These are phyloP conservation scores for Magnusiomyces fungicola DNA, from an alignment of 1,139 yeast genomes.

Conservation along the genomic window DNA sequence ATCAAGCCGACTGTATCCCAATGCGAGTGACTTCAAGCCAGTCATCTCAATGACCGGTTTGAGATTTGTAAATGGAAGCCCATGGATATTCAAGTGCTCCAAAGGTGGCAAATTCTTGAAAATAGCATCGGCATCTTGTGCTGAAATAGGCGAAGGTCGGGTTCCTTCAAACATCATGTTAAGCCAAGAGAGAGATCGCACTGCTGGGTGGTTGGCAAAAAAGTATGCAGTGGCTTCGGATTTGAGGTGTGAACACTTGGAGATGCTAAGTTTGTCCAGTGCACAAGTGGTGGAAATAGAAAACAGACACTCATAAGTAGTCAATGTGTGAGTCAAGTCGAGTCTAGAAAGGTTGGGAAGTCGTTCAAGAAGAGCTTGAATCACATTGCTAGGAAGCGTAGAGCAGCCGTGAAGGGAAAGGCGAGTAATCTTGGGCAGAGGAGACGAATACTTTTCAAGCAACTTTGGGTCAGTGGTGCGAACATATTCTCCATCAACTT, in stretches of 20 bases:
- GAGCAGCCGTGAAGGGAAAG: slow-evolving; percentile 86
- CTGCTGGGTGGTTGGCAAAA: slow-evolving; percentile 65
- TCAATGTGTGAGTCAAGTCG: slow-evolving; percentile 77
- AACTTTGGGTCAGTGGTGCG: neutral
- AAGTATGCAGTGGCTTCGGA: slow-evolving; percentile 69
- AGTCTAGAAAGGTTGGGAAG: slow-evolving; percentile 56
- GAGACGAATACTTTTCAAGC: slow-evolving; percentile 3
- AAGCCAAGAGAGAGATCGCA: slow-evolving; percentile 58
- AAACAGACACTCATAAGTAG: slow-evolving; percentile 50
- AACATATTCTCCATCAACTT: slow-evolving; percentile 3
- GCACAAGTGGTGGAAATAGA: slow-evolving; percentile 46
- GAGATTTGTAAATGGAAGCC: slow-evolving; percentile 61
- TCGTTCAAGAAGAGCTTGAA: slow-evolving; percentile 50
- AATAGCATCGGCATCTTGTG: slow-evolving; percentile 35
- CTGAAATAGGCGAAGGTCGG: slow-evolving; percentile 52
- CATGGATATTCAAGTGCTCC: slow-evolving; percentile 61
- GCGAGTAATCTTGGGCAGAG: slow-evolving; percentile 36
- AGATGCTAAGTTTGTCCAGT: slow-evolving; percentile 69
- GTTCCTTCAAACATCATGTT: slow-evolving; percentile 68
- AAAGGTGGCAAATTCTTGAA: slow-evolving; percentile 41
- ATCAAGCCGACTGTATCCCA: slow-evolving; percentile 51
- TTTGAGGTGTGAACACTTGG: slow-evolving; percentile 70
- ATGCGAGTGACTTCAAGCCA: slow-evolving; percentile 50
- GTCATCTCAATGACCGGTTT: slow-evolving; percentile 47
- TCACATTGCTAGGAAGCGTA: slow-evolving; percentile 52